Conservation (phyloP, 139 green algal species). For the Coelastrella sp. region DNA sequence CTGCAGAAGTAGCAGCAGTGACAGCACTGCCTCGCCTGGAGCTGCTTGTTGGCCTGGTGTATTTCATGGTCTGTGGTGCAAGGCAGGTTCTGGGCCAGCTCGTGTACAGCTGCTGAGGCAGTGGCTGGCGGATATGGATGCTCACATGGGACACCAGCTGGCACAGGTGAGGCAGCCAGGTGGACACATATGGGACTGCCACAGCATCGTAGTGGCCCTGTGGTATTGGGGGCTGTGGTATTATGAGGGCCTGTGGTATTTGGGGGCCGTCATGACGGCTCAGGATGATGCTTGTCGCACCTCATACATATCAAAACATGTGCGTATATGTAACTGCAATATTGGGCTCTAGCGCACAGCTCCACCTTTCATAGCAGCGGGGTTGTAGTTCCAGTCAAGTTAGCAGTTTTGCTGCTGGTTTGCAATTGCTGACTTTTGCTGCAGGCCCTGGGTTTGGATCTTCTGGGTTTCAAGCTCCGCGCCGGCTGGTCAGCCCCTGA, state of each 20-base stretch:
- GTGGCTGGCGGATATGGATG: background rate
- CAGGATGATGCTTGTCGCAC: too few species aligned
- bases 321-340: background rate
- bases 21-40: background rate
- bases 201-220: background rate
- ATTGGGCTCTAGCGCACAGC: background rate
- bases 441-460: background rate
- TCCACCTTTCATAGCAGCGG: too few species aligned
- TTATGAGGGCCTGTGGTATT: too few species aligned
- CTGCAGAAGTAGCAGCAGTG: constrained; percentile 15
- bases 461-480: constrained; percentile 16
- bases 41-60: background rate
- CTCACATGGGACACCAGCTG: background rate
- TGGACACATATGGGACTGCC: background rate
- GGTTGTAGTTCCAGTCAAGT: background rate
- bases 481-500: background rate
- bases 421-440: background rate
- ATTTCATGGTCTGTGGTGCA: background rate
- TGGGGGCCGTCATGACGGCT: too few species aligned
- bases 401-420: background rate
- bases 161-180: background rate
- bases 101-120: constrained; percentile 1
- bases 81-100: background rate
- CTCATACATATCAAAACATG: background rate
- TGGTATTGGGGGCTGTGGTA: background rate